A percentile compares a stretch with the other conserved stretches of the same genome.
These are phyloP conservation scores for Thuja plicata DNA, from an alignment of 83 land plant species.

Conservation along the genomic window DNA sequence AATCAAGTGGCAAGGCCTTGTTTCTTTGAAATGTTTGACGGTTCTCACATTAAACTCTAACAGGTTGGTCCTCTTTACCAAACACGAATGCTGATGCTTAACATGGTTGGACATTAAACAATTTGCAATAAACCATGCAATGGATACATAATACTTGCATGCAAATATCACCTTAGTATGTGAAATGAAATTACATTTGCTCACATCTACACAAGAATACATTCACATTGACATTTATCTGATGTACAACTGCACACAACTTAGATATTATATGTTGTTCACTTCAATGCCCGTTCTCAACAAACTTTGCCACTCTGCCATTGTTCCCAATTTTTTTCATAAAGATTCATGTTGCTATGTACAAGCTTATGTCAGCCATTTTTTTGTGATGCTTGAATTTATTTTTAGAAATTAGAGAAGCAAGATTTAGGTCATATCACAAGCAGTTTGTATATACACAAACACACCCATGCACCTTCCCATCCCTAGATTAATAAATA, in stretches of 20 bases:
- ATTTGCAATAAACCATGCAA: background rate
- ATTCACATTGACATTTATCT: background rate
- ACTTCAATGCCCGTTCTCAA: background rate
- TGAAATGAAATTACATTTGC: background rate
- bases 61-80: constrained; percentile 32
- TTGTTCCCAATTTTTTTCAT: background rate
- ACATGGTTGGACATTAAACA: background rate
- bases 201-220: background rate
- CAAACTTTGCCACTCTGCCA: background rate
- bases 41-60: constrained; percentile 41
- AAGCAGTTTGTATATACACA: background rate
- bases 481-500: background rate
- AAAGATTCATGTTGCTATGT: background rate
- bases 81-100: background rate
- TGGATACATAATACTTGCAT: background rate
- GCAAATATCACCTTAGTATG: background rate
- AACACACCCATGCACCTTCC: background rate
- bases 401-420: background rate
- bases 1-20: constrained; percentile 55
- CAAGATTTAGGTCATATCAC: background rate
- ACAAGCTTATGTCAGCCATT: background rate
- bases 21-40: constrained; percentile 39
- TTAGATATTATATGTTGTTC: background rate
- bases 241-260: background rate
- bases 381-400: background rate